Percentiles rank a stretch among this genome's conserved stretches.
phyloP scores from a whole-genome alignment of 768 basidiomycete genomes.

The Termitomyces sp. region DNA sequence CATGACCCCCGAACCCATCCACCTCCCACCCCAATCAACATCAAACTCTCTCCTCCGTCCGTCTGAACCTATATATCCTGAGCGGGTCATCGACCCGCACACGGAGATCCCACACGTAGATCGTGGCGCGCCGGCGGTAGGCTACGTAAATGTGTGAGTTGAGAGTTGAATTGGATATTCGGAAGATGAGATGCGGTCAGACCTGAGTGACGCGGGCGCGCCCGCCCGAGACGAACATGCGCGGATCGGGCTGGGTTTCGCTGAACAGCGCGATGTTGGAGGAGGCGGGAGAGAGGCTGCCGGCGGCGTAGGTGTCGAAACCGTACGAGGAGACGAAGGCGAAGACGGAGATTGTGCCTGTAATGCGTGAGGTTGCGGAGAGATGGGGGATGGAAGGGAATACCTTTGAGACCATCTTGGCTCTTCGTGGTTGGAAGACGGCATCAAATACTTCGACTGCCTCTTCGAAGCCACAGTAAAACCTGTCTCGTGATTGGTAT shows the following conservation, averaged over 20 bases:
- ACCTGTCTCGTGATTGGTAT: constrained; percentile 1
- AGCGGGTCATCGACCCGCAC: constrained; percentile 44
- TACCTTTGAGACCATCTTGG: constrained; percentile 86
- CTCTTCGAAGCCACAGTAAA: constrained; percentile 27
- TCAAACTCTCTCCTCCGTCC: constrained; percentile 84
- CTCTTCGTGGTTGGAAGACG: constrained; percentile 22
- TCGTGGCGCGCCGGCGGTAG: constrained; percentile 58
- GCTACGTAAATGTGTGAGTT: constrained; percentile 73
- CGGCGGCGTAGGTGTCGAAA: constrained; percentile 73
- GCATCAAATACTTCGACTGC: constrained; percentile 25
- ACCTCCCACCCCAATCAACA: constrained; percentile 63
- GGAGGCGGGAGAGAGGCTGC: constrained; percentile 55
- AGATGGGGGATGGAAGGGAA: not conserved
- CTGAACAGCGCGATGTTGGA: constrained; percentile 66
- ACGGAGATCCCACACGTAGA: constrained; percentile 82
- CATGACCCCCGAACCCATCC: constrained; percentile 68
- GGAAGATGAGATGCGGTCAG: not conserved
- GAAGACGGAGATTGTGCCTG: constrained; percentile 84
- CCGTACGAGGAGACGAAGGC: constrained; percentile 68
- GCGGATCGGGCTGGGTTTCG: constrained; percentile 51
- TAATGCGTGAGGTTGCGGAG: no score
- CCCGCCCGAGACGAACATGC: constrained; percentile 64
- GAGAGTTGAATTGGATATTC: constrained; percentile 80
- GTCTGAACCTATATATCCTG: constrained; percentile 33
- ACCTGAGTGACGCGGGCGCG: constrained; percentile 57